Evolutionary conservation across 1,284 basidiomycete species (phyloP).

Genomic region (Kalmanozyma brasiliensis): DNA sequence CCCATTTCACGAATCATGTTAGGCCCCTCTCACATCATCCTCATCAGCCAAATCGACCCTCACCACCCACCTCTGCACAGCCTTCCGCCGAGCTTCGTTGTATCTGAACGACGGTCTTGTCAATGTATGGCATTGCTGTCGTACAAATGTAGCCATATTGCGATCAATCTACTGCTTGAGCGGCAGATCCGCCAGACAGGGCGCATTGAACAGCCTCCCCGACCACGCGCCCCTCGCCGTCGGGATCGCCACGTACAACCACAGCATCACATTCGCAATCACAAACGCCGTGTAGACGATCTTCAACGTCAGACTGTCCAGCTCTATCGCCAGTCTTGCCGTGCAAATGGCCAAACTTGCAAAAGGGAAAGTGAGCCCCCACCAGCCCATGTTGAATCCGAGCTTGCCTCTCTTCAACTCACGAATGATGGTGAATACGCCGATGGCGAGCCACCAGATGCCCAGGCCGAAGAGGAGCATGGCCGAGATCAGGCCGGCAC

Average conservation of each 20-base stretch:
- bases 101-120: background rate
- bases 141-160: too few relatives aligned
- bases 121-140: too few relatives aligned
- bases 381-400: slow-evolving; percentile 60
- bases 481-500: slow-evolving; percentile 52
- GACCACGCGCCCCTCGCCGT: slow-evolving; percentile 50
- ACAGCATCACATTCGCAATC: slow-evolving; percentile 44
- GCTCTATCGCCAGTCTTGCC: slow-evolving; percentile 46
- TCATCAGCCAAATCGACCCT: too few relatives aligned
- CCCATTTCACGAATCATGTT: background rate
- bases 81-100: too few relatives aligned
- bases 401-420: slow-evolving; percentile 44
- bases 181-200: slow-evolving; percentile 59
- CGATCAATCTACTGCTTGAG: slow-evolving; percentile 43
- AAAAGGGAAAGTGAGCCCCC: slow-evolving; percentile 53
- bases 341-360: slow-evolving; percentile 54
- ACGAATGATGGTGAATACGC: slow-evolving; percentile 43
- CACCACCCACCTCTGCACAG: too few relatives aligned
- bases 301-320: slow-evolving; percentile 55
- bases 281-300: slow-evolving; percentile 51
- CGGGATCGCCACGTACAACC: slow-evolving; percentile 54
- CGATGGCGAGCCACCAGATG: slow-evolving; percentile 57
- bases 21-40: background rate
- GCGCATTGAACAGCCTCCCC: slow-evolving; percentile 55
- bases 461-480: slow-evolving; percentile 57